phyloP scores from a whole-genome alignment of 1,139 yeast genomes.

The Blastobotrys arbuscula region DNA sequence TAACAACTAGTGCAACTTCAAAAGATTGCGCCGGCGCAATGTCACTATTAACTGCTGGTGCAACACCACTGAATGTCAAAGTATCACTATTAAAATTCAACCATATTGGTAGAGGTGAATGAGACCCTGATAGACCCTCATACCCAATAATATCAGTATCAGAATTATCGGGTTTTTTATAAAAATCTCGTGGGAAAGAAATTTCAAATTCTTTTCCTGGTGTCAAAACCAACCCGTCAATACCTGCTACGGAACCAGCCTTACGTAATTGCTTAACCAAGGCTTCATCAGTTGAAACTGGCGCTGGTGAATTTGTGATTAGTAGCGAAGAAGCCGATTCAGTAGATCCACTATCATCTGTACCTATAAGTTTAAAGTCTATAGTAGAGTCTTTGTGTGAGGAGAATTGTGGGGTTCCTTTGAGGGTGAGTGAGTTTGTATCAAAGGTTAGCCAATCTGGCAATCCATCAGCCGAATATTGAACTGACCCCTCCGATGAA shows the following conservation, averaged over 20 bases:
- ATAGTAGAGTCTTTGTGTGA: slow-evolving; percentile 43
- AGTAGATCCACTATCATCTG: slow-evolving; percentile 57
- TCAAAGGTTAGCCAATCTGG: slow-evolving; percentile 84
- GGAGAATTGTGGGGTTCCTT: slow-evolving; percentile 60
- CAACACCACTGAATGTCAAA: slow-evolving; percentile 76
- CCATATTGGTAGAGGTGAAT: slow-evolving; percentile 93
- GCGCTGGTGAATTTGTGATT: slow-evolving; percentile 41
- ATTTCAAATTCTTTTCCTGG: slow-evolving; percentile 65
- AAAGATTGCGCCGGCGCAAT: slow-evolving; percentile 82
- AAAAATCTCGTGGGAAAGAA: slow-evolving; percentile 54
- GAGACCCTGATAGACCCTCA: slow-evolving; percentile 75
- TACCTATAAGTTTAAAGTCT: slow-evolving; percentile 52
- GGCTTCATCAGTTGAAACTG: slow-evolving; percentile 18
- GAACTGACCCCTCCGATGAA: slow-evolving; percentile 34
- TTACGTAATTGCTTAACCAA: slow-evolving; percentile 10
- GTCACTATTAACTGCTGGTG: slow-evolving; percentile 77
- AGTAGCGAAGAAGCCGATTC: slow-evolving; percentile 50
- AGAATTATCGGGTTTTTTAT: slow-evolving; percentile 35
- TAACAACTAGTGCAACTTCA: slow-evolving; percentile 68
- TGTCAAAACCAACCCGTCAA: slow-evolving; percentile 61
- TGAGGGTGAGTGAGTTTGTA: slow-evolving; percentile 49
- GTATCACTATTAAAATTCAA: slow-evolving; percentile 50
- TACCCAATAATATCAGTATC: slow-evolving; percentile 47
- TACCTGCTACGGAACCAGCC: slow-evolving; percentile 46
- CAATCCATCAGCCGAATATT: slow-evolving; percentile 50